These are phyloP conservation scores for Baorangia bicolor DNA, from an alignment of 768 basidiomycete species.

Conservation along the genomic window DNA sequence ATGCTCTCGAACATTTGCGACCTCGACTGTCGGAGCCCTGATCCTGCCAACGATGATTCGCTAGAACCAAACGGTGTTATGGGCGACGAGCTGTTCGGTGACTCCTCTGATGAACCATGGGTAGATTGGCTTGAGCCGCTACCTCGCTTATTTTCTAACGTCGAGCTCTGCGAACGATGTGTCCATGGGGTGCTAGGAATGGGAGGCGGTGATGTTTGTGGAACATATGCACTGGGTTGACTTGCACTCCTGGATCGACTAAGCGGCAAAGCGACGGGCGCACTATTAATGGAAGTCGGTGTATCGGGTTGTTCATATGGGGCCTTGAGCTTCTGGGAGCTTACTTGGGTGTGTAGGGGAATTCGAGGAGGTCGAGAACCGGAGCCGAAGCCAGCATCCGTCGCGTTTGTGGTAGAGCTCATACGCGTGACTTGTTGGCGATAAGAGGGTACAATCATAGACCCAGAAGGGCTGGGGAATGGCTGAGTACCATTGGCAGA, in stretches of 20 bases:
- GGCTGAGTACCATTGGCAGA: constrained; percentile 45
- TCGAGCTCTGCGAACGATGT: constrained; percentile 42
- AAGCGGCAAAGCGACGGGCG: constrained; percentile 31
- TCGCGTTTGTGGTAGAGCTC: constrained; percentile 43
- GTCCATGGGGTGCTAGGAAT: constrained; percentile 53
- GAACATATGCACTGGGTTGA: constrained; percentile 70
- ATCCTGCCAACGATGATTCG: constrained; percentile 70
- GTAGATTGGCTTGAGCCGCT: constrained; percentile 86
- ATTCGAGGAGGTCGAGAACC: constrained; percentile 42
- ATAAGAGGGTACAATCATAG: constrained; percentile 26
- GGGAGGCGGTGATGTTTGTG: constrained; percentile 51
- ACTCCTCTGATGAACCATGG: constrained; percentile 74
- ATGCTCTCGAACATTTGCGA: constrained; percentile 53
- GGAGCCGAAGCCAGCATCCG: constrained; percentile 37
- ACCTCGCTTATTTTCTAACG: constrained; percentile 61
- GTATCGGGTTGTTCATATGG: constrained; percentile 49
- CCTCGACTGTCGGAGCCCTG: constrained; percentile 52
- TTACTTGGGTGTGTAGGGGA: constrained; percentile 65
- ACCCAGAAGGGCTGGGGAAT: constrained; percentile 23
- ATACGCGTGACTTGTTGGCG: constrained; percentile 50
- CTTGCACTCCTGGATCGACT: constrained; percentile 76
- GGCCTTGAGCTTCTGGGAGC: constrained; percentile 57
- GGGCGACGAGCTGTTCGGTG: constrained; percentile 82
- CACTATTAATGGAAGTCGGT: constrained; percentile 34
- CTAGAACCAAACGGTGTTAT: constrained; percentile 90